Percentiles rank a stretch among this genome's conserved stretches.
Conservation (phyloP, 78 protist species). For the Planoprotostelium fungivorum region DNA sequence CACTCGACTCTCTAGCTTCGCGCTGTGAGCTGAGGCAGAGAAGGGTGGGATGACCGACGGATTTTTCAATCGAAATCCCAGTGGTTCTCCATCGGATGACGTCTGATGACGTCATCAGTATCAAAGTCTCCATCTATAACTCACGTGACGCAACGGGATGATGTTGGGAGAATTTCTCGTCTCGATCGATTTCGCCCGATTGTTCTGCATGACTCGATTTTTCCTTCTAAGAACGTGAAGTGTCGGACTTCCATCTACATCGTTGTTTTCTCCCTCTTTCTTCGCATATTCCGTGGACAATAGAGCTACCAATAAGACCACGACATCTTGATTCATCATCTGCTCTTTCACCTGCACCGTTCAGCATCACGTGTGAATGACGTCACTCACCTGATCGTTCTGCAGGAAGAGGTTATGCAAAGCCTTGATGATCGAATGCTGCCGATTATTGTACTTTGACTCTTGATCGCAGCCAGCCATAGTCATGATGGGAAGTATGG, state of each 20-base stretch:
- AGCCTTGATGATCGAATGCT: conserved; percentile 37
- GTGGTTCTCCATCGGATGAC: neutral
- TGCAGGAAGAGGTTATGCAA: conserved; percentile 37
- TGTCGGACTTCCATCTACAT: neutral
- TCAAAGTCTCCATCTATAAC: neutral
- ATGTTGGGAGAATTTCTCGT: neutral
- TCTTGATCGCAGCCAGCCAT: neutral
- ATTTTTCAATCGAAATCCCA: no score
- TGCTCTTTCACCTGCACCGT: neutral
- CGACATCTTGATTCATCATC: neutral
- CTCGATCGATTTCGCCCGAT: neutral
- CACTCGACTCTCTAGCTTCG: no score
- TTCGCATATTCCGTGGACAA: neutral
- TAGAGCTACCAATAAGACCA: neutral
- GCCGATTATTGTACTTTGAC: neutral
- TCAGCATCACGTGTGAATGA: no score
- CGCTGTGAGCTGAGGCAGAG: no score
- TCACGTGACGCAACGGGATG: neutral
- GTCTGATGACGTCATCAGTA: neutral
- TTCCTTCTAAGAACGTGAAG: neutral
- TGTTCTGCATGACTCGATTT: neutral
- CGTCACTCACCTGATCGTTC: conserved; percentile 20
- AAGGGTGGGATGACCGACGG: no score
- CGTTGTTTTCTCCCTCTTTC: neutral
- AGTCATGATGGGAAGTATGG: neutral